Base-by-base conservation (phyloP, 2,329 filamentous ascomycete genomes). In the Nemania serpens region DNA sequence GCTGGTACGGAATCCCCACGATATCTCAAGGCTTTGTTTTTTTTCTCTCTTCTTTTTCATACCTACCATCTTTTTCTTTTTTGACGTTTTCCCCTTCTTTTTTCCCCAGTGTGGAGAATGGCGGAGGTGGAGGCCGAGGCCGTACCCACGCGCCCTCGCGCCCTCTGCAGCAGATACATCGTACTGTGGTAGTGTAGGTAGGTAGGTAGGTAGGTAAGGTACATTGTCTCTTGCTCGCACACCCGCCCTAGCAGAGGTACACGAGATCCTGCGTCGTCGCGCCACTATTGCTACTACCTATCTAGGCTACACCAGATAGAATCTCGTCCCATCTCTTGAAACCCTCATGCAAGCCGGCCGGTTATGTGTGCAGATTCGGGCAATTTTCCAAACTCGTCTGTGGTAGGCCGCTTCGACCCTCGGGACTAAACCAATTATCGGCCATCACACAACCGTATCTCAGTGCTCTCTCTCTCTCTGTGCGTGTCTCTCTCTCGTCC, bases 341-440 rank as follows among this genome's bases (percentile, higher is more conserved):
- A 62, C 61, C 33, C 22, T 60, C 52, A 64, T 62, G 56, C 61
- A 48, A 33, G 53, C 50, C 55, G 33, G 51, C 43, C 55, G 33
- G 51, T 46, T 59, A 55, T 58, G 43, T 41, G 51, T 51, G 55
- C 61, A 58, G 52, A 66, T 65, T 66, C 68, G 68, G 67, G 59
- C 62, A 68, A 66, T 69, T 70, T 70, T 63, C 63, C 42, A 63
- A 63, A 58, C 61, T 57, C 53, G 45, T 57, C 61, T 61, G 58
- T 45, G 33, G 45, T 55, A 55, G 49, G 54, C 58, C 55, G 58
- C 48, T 54, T 64, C 62, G 43, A 61, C 37, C 22, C 29, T 61
- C 49, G 61, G 61, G 41, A 56, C 57, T 52, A 60, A 56, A n/a
- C 58, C 58, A 61, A 53, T 58, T 55, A 53, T 50, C 46, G 49